Conservation (phyloP, 345 rosid genomes). For the Passiflora organensis region DNA sequence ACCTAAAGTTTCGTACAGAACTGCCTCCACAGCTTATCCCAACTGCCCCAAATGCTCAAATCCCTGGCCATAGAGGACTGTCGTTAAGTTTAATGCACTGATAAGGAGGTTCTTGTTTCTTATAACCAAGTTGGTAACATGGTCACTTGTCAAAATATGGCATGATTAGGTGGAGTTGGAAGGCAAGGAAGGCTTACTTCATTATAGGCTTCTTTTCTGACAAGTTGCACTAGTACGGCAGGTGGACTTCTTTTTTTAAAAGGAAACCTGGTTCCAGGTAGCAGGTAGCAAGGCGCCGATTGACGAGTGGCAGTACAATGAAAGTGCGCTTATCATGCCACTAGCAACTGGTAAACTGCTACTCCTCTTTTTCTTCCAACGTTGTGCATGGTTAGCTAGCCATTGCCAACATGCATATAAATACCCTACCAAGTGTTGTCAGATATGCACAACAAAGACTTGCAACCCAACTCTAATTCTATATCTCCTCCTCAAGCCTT, state of each 20-base stretch:
- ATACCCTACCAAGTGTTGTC: constrained; percentile 1
- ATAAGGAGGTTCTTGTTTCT: too few relatives aligned
- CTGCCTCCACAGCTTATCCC: too few relatives aligned
- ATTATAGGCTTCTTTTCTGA: too few relatives aligned
- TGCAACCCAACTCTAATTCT: too few relatives aligned
- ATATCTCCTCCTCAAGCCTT: not conserved
- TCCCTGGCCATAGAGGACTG: too few relatives aligned
- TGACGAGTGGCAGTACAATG: too few relatives aligned
- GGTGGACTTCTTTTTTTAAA: not conserved
- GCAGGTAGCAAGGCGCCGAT: too few relatives aligned
- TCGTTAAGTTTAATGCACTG: too few relatives aligned
- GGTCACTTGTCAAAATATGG: not conserved
- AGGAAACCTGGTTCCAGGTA: too few relatives aligned
- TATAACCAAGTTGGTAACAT: not conserved
- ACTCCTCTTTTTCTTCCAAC: not conserved
- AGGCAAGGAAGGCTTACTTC: too few relatives aligned
- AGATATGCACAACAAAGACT: constrained; percentile 5
- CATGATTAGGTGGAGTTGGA: constrained; percentile 17
- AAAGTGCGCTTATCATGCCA: not conserved
- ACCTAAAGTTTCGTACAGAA: too few relatives aligned
- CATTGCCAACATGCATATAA: constrained; percentile 7
- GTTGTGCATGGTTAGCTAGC: not conserved
- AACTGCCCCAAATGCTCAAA: too few relatives aligned
- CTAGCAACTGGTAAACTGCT: not conserved
- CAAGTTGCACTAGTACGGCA: not conserved